Base-by-base conservation (phyloP, 2,329 filamentous ascomycete species). In the Pyrenophora seminiperda region DNA sequence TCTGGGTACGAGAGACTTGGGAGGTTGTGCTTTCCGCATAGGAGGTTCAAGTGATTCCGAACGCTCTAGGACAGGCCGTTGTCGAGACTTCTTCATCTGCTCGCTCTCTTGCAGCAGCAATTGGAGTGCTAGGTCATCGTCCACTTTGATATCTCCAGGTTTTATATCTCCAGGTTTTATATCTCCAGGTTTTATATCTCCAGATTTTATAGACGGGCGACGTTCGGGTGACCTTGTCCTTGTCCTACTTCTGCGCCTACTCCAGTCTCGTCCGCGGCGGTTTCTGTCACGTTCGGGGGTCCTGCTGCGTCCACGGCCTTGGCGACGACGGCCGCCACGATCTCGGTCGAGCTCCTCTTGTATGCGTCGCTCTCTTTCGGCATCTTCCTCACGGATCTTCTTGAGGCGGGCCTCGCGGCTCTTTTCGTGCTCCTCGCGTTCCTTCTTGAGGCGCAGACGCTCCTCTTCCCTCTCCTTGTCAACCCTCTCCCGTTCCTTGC, bases 291-390 rank as follows among this genome's bases (percentile, higher is more conserved):
- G 61, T 7, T 63, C 62, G 11, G 63, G 63, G 15, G 61, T 63
- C 30, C 65, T 61, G 42, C 61, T 66, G 30, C 63, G 66, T 19
- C 58, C 63, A 29, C 63, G 65, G 30, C 63, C 60, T 10, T 63
- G 59, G 40, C 71, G 62, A 38, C 60, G 58, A n/a, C 65, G 62
- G 32, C 63, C 61, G n/a, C 79, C 75, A 24, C 78, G 73, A 74
- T 65, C 78, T 46, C 76, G 75, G 44, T 81, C 77, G 29, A 81
- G 77, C 46, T 86, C 83, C 30, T 76, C 76, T 73, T 65, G 75
- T 72, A 67, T 56, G 29, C 67, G 65, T 10, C 63, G 62, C 36
- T 70, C 67, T 30, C 70, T 66, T 34, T 71, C 67, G 6, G 68
- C 68, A 27, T 72, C 67, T 41, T 67, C 61, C 18, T 72, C 63